A percentile compares a stretch with the other conserved stretches of the same genome.
Conservation (phyloP, 2,329 filamentous ascomycete genomes). For the Aspergillus hortae region DNA sequence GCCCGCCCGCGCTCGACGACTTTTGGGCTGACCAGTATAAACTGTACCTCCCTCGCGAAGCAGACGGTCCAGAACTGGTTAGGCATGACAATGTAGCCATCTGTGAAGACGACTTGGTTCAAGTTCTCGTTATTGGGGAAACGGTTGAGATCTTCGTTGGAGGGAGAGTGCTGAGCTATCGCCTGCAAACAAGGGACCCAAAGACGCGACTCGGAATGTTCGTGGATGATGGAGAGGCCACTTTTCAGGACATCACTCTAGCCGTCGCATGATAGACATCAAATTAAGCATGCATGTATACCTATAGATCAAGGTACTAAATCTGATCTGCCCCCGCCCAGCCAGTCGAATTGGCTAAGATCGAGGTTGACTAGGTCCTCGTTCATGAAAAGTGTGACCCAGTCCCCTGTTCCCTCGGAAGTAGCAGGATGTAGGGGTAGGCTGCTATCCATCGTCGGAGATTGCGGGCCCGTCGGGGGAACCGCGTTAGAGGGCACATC, state of each 20-base stretch:
- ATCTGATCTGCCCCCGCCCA: not conserved
- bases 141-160: too few relatives aligned
- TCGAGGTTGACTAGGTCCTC: not conserved
- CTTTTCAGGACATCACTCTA: too few relatives aligned
- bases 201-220: too few relatives aligned
- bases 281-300: not conserved
- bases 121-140: too few relatives aligned
- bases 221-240: too few relatives aligned
- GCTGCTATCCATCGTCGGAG: not conserved
- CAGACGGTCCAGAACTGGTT: not conserved
- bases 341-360: not conserved
- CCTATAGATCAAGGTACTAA: not conserved
- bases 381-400: not conserved
- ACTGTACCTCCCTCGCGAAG: not conserved
- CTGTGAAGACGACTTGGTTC: too few relatives aligned
- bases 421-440: not conserved
- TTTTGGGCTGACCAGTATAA: constrained; percentile 1
- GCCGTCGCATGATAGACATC: too few relatives aligned
- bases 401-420: not conserved
- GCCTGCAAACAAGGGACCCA: too few relatives aligned
- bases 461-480: not conserved
- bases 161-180: too few relatives aligned
- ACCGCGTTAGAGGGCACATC: not conserved
- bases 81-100: too few relatives aligned
- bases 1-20: not conserved